phyloP scores from a whole-genome alignment of 179 eudicot species.

The Beta macrorhiza region DNA sequence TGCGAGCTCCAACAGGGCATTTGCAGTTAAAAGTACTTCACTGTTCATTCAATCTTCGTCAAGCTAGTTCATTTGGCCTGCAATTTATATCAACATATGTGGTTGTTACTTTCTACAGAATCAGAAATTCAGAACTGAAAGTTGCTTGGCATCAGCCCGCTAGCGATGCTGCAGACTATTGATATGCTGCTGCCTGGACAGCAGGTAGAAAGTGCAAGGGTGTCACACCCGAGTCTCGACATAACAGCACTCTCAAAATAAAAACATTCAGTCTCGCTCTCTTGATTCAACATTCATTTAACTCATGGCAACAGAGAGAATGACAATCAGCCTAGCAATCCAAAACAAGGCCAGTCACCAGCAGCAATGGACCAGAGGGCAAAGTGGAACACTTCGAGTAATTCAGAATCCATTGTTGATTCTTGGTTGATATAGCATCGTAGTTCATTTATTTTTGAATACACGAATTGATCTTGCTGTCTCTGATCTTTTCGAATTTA shows the following conservation, averaged over 20 bases:
- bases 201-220: not conserved
- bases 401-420: not conserved
- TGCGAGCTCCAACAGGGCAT: not conserved
- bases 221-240: not conserved
- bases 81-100: not conserved
- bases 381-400: no score
- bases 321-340: not conserved
- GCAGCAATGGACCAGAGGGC: not conserved
- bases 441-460: not conserved
- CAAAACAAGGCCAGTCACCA: not conserved
- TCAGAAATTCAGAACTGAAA: no score
- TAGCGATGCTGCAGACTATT: not conserved
- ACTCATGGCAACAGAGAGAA: not conserved
- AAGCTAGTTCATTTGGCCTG: not conserved
- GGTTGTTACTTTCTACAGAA: not conserved
- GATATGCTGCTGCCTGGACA: not conserved
- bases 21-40: not conserved
- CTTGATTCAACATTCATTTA: not conserved
- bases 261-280: not conserved
- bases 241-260: not conserved
- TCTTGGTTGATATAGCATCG: not conserved
- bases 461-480: not conserved
- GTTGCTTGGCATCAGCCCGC: not conserved
- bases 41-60: not conserved
- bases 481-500: not conserved